Evolutionary conservation across 352 stramenopile species (phyloP), one percentile per base, ranked within the genome.

Genomic region (Phytophthora uliginosa): DNA sequence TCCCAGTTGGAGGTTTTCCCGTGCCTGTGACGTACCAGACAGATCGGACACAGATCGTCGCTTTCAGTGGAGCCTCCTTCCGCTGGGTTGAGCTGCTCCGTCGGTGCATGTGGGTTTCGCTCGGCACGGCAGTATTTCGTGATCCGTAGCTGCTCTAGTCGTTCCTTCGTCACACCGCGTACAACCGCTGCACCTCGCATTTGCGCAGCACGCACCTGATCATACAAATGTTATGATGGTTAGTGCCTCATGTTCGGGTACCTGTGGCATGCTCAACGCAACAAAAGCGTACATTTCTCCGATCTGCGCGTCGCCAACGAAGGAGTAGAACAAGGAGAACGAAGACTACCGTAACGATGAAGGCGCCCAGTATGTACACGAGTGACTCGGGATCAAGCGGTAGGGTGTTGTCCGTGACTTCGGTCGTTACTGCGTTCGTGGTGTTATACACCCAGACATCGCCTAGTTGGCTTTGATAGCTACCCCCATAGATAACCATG

Each of bases 371-470:
- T 26, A 93, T 79, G 70, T 93, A 94, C n/a, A 93, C 75, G 15
- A 94, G 78, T n/a, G 87, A 89, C 63, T 83, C 76, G 12, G 91
- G 73, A 63, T 91, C 73, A 33, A 92, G 73, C 17, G 81, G 82
- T 10, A 92, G 51, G 13, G 56, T 56, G 13, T 73, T 76, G 31
- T 68, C 58, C 3, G 57, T 34, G 26, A 50, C 63, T 28, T 72
- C 59, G 3, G 51, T 77, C 24, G 74, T 76, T 3, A 65, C 61
- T 13, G 82, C 78, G 12, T 48, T 73, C 15, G 84, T 89, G 13
- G 82, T 85, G 72, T 94, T 94, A 75, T 82, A 92, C 34, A 77
- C 63, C 85, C 87, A 94, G 22, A 94, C 48, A n/a, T 94, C 87
- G 15, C 84, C 79, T 9, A 82, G 81, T 42, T 92, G 84, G 8